Evolutionary conservation across 2,329 filamentous ascomycete species (phyloP).

Genomic region (Clarireedia paspali): DNA sequence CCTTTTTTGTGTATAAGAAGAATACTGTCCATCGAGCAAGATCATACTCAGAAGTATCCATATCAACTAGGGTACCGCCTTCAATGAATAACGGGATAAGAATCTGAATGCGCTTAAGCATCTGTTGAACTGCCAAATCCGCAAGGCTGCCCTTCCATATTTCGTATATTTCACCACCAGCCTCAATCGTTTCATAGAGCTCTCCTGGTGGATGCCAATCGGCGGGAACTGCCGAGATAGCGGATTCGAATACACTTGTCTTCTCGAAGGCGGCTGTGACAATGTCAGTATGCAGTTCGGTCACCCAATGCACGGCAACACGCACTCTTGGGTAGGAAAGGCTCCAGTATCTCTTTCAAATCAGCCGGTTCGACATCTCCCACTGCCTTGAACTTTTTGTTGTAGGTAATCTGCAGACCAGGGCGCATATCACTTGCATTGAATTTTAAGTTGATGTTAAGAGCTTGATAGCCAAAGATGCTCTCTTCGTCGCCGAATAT

Average conservation of each 20-base stretch:
- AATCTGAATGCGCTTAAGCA: conserved; percentile 77
- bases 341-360: conserved; percentile 45
- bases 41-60: conserved; percentile 58
- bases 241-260: conserved; percentile 51
- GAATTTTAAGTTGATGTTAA: conserved; percentile 66
- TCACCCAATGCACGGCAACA: conserved; percentile 13
- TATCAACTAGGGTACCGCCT: conserved; percentile 68
- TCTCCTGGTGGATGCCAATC: conserved; percentile 68
- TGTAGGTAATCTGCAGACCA: conserved; percentile 62
- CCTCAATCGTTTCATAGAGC: conserved; percentile 56
- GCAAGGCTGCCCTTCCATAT: conserved; percentile 74
- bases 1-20: conserved; percentile 67
- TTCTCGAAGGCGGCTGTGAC: conserved; percentile 58
- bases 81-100: conserved; percentile 85
- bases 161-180: conserved; percentile 61
- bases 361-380: conserved; percentile 64
- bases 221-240: conserved; percentile 38
- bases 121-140: conserved; percentile 59
- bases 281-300: background rate
- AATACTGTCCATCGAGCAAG: conserved; percentile 86
- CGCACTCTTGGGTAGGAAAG: conserved; percentile 61
- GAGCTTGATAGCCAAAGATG: conserved; percentile 82
- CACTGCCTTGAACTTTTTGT: conserved; percentile 61
- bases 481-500: conserved; percentile 90
- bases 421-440: conserved; percentile 69